Percentiles rank a stretch among this genome's conserved stretches.
Evolutionary conservation across 208 protist species (phyloP).

Genomic region (Strigomonas oncopelti): DNA sequence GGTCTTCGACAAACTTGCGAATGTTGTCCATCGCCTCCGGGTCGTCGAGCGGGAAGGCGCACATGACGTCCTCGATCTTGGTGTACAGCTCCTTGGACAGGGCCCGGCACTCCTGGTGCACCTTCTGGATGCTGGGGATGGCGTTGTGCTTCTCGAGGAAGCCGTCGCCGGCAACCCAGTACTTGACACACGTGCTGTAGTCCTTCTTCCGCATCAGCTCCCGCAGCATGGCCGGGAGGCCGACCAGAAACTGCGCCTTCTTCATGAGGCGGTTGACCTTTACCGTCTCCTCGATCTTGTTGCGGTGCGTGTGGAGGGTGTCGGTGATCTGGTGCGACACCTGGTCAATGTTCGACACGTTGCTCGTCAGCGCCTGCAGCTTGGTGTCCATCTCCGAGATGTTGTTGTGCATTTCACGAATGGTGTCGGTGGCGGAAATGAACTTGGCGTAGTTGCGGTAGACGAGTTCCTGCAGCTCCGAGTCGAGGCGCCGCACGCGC

Average conservation of each 20-base stretch:
- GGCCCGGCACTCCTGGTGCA: slow-evolving; percentile 45
- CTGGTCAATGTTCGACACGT: slow-evolving; percentile 67
- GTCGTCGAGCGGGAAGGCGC: slow-evolving; percentile 63
- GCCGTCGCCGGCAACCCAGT: slow-evolving; percentile 76
- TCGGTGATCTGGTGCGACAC: slow-evolving; percentile 56
- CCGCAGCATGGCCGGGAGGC: slow-evolving; percentile 63
- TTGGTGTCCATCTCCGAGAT: slow-evolving; percentile 88
- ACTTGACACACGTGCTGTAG: slow-evolving; percentile 56
- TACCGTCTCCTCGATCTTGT: slow-evolving; percentile 70
- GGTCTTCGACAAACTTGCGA: slow-evolving; percentile 60
- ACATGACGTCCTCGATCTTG: slow-evolving; percentile 61
- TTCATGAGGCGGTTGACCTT: slow-evolving; percentile 66
- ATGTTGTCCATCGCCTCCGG: slow-evolving; percentile 76
- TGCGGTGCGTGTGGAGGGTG: slow-evolving; percentile 60
- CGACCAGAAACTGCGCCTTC: slow-evolving; percentile 81
- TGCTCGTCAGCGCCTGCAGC: slow-evolving; percentile 66
- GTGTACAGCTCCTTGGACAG: slow-evolving; percentile 63
- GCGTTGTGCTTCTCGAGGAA: slow-evolving; percentile 66
- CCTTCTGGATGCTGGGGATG: slow-evolving; percentile 56
- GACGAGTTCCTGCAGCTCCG: slow-evolving; percentile 97
- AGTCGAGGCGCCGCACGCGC: slow-evolving; percentile 81
- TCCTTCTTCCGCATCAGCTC: slow-evolving; percentile 53
- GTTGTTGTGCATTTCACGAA: slow-evolving; percentile 89
- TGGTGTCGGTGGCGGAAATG: slow-evolving; percentile 97
- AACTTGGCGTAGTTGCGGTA: slow-evolving; percentile 99